Evolutionary conservation across 2,329 filamentous ascomycete species (phyloP).

Genomic region (Aspergillus sergii): DNA sequence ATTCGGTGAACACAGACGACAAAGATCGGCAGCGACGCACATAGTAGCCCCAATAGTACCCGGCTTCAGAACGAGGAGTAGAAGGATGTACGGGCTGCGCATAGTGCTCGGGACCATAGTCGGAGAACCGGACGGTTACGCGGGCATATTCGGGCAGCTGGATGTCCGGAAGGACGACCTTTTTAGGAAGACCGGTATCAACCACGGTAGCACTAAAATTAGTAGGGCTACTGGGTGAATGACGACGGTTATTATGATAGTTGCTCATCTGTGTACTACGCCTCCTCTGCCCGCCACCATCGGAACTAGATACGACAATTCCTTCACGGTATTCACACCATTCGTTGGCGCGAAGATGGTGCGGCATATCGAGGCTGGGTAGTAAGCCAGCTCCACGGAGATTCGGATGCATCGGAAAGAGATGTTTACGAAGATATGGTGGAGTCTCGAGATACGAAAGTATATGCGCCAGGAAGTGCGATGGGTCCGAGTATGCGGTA

Average conservation of each 20-base stretch:
- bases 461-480: constrained; percentile 77
- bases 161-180: constrained; percentile 57
- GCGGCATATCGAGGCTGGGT: constrained; percentile 80
- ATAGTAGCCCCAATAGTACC: constrained; percentile 85
- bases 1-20: constrained; percentile 76
- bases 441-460: constrained; percentile 83
- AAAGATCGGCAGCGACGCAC: constrained; percentile 69
- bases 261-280: constrained; percentile 38
- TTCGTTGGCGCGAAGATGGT: constrained; percentile 75
- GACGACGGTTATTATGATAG: constrained; percentile 1
- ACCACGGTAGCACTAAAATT: constrained; percentile 37
- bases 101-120: constrained; percentile 33
- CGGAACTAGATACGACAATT: constrained; percentile 55
- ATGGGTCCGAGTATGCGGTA: constrained; percentile 73
- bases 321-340: constrained; percentile 82
- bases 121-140: constrained; percentile 69
- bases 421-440: constrained; percentile 72
- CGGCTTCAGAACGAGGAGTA: constrained; percentile 70
- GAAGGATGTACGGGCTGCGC: constrained; percentile 69
- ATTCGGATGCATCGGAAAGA: constrained; percentile 81
- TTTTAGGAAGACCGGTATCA: constrained; percentile 52
- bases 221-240: constrained; percentile 21
- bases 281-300: constrained; percentile 33
- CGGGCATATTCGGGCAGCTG: constrained; percentile 69
- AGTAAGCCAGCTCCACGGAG: constrained; percentile 72